phyloP scores from a whole-genome alignment of 306 rosid genomes.

The Fragaria nilgerrensis region DNA sequence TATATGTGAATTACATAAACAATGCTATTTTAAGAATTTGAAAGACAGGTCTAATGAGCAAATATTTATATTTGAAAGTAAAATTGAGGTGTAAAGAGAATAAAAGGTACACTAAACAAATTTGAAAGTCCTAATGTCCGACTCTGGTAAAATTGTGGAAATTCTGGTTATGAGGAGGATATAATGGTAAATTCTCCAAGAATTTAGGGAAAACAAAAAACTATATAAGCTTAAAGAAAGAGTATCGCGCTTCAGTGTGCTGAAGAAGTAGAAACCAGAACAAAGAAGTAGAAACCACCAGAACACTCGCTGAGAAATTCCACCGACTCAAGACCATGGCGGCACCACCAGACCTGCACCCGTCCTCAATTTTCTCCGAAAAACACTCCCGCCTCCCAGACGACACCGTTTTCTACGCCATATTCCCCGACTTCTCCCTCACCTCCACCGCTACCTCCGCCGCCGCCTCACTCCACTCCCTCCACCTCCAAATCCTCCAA shows the following conservation, averaged over 20 bases:
- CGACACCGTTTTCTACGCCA: slow-evolving; percentile 84
- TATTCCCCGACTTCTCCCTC: slow-evolving; percentile 51
- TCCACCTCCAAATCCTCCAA: slow-evolving; percentile 69
- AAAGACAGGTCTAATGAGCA: too few relatives aligned
- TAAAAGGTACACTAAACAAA: too few relatives aligned
- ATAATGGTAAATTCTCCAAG: too few relatives aligned
- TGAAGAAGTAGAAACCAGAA: not conserved
- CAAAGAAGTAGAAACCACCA: not conserved
- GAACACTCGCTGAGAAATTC: slow-evolving; percentile 2
- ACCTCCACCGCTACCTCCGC: slow-evolving; percentile 17
- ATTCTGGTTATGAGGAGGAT: not conserved
- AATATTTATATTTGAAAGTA: too few relatives aligned
- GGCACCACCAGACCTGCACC: slow-evolving; percentile 10
- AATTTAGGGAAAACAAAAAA: not conserved
- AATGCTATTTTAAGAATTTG: too few relatives aligned
- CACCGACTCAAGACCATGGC: slow-evolving; percentile 6
- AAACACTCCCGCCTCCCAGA: slow-evolving; percentile 45
- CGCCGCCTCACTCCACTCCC: slow-evolving; percentile 58
- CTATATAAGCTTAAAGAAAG: not conserved
- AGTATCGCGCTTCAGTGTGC: not conserved
- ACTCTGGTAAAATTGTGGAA: too few relatives aligned
- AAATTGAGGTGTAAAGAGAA: too few relatives aligned
- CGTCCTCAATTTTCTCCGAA: slow-evolving; percentile 43
- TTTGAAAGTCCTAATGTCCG: too few relatives aligned
- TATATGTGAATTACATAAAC: too few relatives aligned